Evolutionary conservation across 331 rosid species (phyloP).

Genomic region (Quercus tomentella): DNA sequence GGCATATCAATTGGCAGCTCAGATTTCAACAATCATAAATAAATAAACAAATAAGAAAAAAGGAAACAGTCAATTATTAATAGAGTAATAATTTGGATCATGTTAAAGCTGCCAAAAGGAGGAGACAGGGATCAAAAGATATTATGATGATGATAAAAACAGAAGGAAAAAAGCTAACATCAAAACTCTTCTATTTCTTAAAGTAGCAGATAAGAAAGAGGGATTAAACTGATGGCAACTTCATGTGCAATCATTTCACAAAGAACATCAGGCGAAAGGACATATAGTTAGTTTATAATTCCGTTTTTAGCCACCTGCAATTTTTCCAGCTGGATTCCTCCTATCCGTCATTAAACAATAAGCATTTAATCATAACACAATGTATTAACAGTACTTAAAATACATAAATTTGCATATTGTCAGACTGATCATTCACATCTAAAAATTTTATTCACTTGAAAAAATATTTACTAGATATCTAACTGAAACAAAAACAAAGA

Average conservation of each 20-base stretch:
- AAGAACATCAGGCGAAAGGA: conserved; percentile 62
- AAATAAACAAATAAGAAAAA: too few relatives aligned
- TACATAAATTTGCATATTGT: background rate
- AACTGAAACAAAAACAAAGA: too few relatives aligned
- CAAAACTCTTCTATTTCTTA: conserved; percentile 32
- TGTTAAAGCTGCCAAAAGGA: background rate
- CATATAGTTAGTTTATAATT: conserved; percentile 59
- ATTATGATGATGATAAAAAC: background rate
- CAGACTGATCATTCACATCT: too few relatives aligned
- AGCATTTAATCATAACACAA: conserved; percentile 2
- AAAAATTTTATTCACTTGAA: too few relatives aligned
- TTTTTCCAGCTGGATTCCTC: conserved; percentile 73
- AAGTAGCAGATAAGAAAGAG: conserved; percentile 89
- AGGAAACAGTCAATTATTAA: background rate
- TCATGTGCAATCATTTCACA: conserved; percentile 63
- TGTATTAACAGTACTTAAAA: background rate
- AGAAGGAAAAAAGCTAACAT: conserved; percentile 5
- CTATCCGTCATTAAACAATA: conserved; percentile 50
- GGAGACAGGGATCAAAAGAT: background rate
- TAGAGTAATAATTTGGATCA: background rate
- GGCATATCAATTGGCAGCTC: background rate
- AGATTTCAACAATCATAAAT: background rate
- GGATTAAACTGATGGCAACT: conserved; percentile 58
- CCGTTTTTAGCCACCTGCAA: conserved; percentile 69
- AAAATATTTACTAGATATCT: too few relatives aligned